Evolutionary conservation across 805 yeast genomes (phyloP).

Genomic region (Candida sanyiensis): DNA sequence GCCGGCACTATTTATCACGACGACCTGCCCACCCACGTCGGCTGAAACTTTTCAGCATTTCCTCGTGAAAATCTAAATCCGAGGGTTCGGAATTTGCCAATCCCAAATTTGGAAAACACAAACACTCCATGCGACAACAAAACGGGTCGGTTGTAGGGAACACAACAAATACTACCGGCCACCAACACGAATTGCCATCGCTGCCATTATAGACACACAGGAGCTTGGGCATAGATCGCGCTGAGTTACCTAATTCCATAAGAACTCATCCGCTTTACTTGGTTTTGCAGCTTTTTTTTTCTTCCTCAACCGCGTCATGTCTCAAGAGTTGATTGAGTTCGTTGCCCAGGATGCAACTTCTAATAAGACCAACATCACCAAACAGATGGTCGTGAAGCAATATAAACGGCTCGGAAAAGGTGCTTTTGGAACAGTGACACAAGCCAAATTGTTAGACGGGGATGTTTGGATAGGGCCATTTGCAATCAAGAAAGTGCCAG

Average conservation of each 20-base stretch:
- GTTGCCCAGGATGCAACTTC: slow-evolving; percentile 58
- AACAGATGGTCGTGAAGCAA: slow-evolving; percentile 65
- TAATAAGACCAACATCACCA: slow-evolving; percentile 45
- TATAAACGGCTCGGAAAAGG: slow-evolving; percentile 78
- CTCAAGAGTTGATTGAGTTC: slow-evolving; percentile 32
- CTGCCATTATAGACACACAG: too few species aligned
- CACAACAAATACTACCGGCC: too few species aligned
- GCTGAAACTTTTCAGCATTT: not conserved
- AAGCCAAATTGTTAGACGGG: slow-evolving; percentile 49
- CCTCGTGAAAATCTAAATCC: too few species aligned
- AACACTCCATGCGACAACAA: not conserved
- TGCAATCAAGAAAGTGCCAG: slow-evolving; percentile 81
- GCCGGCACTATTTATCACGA: too few species aligned
- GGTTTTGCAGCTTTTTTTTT: too few species aligned
- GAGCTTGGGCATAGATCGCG: too few species aligned
- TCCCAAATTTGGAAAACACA: not conserved
- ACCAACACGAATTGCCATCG: too few species aligned
- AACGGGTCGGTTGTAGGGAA: not conserved
- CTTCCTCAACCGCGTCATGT: slow-evolving; percentile 4
- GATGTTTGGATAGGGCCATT: slow-evolving; percentile 67
- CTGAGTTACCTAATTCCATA: too few species aligned
- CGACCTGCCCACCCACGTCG: not conserved
- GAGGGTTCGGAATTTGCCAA: not conserved
- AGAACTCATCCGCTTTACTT: too few species aligned
- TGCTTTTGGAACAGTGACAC: slow-evolving; percentile 81